Conservation (phyloP, 208 protist species). For the Crithidia expoeki region DNA sequence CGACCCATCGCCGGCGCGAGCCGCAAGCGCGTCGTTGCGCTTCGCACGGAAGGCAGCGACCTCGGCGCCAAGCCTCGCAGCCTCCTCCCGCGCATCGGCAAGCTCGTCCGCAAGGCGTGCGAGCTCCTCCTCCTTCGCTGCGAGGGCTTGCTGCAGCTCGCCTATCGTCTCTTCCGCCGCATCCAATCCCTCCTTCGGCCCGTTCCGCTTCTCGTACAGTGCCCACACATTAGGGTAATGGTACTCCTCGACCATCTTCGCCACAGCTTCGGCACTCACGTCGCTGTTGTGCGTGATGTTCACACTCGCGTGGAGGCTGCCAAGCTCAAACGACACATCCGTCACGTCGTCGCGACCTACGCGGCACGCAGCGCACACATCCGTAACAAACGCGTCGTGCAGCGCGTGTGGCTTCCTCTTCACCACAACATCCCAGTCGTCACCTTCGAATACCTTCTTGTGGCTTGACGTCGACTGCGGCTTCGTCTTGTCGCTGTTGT, state of each 20-base stretch:
- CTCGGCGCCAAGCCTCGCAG: no score
- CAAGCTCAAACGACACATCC: slow-evolving; percentile 41
- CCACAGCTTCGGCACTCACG: no score
- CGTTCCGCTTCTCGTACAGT: no score
- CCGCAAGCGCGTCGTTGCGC: no score
- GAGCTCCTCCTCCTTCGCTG: slow-evolving; percentile 1
- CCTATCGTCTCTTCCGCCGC: not conserved
- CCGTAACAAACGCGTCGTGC: slow-evolving; percentile 37
- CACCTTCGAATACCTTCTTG: slow-evolving; percentile 48
- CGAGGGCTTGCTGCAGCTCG: not conserved
- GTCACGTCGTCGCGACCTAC: slow-evolving; percentile 38
- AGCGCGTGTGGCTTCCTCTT: slow-evolving; percentile 33
- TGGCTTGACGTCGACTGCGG: slow-evolving; percentile 34
- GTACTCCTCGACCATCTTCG: no score
- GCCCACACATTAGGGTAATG: no score
- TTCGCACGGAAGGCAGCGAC: no score
- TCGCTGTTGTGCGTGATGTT: no score
- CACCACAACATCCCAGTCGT: slow-evolving; percentile 45
- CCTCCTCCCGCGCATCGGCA: no score
- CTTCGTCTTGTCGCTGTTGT: slow-evolving; percentile 28
- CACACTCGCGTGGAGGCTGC: slow-evolving; percentile 34
- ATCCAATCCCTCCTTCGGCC: no score
- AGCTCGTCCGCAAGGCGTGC: no score
- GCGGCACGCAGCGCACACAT: slow-evolving; percentile 44
- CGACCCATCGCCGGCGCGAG: no score